These are phyloP conservation scores for Skeletonema menzelii DNA, from an alignment of 108 stramenopile genomes.

Conservation along the genomic window DNA sequence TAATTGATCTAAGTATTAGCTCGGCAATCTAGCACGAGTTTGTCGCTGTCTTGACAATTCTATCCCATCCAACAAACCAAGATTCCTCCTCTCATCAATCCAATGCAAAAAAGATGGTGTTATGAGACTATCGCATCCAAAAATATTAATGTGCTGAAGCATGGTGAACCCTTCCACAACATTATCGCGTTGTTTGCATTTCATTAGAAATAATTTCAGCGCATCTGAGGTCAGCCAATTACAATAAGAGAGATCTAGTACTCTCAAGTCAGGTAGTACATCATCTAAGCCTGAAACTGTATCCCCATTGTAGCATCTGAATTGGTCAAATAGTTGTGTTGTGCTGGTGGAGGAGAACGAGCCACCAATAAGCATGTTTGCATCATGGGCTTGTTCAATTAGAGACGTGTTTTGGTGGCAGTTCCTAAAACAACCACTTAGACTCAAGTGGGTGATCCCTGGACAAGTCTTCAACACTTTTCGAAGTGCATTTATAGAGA, in stretches of 20 bases:
- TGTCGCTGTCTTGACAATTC: conserved; percentile 15
- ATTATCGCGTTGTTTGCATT: background rate
- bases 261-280: conserved; percentile 29
- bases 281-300: conserved; percentile 7
- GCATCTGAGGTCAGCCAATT: conserved; percentile 27
- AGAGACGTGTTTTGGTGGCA: conserved; percentile 15
- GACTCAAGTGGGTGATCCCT: conserved; percentile 36
- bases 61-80: conserved; percentile 27
- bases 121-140: conserved; percentile 5
- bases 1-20: background rate
- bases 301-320: background rate
- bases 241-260: conserved; percentile 37
- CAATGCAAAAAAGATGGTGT: background rate
- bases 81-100: conserved; percentile 7
- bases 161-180: background rate
- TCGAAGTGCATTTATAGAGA: conserved; percentile 24
- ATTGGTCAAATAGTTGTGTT: background rate
- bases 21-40: background rate
- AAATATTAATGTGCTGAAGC: conserved; percentile 9
- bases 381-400: conserved; percentile 11
- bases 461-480: conserved; percentile 31
- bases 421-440: conserved; percentile 33
- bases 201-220: conserved; percentile 20
- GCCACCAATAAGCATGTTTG: conserved; percentile 24
- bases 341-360: background rate